phyloP scores from a whole-genome alignment of 208 protist species.

The Phytomonas sp. region DNA sequence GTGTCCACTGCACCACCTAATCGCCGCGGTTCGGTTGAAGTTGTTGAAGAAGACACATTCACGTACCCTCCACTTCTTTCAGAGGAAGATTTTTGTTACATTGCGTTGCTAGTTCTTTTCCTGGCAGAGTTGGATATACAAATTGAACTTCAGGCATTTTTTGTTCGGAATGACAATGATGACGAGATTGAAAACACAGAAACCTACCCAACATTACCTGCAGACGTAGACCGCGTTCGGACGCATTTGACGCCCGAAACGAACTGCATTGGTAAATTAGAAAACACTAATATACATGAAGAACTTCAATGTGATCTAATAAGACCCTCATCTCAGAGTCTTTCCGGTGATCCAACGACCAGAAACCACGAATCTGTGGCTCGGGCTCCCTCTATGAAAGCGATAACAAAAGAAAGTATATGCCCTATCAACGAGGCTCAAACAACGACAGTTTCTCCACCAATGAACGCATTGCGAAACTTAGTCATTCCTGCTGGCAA shows the following conservation, averaged over 20 bases:
- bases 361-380: not conserved
- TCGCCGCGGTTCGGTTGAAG: not conserved
- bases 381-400: not conserved
- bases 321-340: not conserved
- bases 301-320: not conserved
- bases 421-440: not conserved
- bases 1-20: not conserved
- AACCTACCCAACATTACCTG: not conserved
- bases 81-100: not conserved
- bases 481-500: not conserved
- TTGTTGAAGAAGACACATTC: not conserved
- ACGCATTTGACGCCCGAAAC: not conserved
- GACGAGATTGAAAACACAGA: not conserved
- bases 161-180: not conserved
- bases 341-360: not conserved
- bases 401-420: not conserved
- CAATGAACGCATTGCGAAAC: not conserved
- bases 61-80: not conserved
- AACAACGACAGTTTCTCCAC: not conserved
- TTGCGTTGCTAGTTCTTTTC: not conserved
- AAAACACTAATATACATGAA: not conserved
- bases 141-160: not conserved
- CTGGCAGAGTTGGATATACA: not conserved
- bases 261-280: not conserved
- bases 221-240: not conserved